A percentile compares a stretch with the other conserved stretches of the same genome.
Conservation (phyloP, 1,139 yeast species). For the Nakaseomyces glabratus region DNA sequence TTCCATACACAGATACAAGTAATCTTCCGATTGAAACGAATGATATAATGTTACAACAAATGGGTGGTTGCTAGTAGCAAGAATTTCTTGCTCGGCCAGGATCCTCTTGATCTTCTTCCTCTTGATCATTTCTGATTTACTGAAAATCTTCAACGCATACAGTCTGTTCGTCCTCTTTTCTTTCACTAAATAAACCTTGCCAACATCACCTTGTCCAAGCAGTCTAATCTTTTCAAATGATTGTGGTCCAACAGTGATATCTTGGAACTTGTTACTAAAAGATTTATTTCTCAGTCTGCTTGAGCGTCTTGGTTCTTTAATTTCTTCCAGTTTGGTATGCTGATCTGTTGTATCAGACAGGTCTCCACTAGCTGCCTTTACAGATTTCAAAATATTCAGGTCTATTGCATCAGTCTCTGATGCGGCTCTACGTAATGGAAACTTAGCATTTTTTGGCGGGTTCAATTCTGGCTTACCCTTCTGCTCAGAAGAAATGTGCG, state of each 20-base stretch:
- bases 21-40: conserved; percentile 90
- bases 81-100: conserved; percentile 90
- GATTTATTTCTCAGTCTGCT: conserved; percentile 41
- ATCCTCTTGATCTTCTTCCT: conserved; percentile 92
- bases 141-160: conserved; percentile 88
- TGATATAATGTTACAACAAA: conserved; percentile 93
- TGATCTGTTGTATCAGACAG: not conserved
- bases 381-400: not conserved
- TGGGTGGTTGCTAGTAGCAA: conserved; percentile 94
- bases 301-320: conserved; percentile 27
- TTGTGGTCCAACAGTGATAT: conserved; percentile 74
- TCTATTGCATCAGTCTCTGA: conserved; percentile 22
- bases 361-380: not conserved
- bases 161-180: conserved; percentile 67
- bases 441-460: conserved; percentile 13
- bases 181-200: conserved; percentile 84
- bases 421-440: conserved; percentile 21
- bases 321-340: conserved; percentile 8
- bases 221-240: conserved; percentile 83
- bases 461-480: conserved; percentile 9
- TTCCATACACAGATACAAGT: conserved; percentile 94
- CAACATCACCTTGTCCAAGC: conserved; percentile 96
- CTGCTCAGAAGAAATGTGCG: not conserved
- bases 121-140: conserved; percentile 88
- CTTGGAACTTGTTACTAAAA: conserved; percentile 57